phyloP scores from a whole-genome alignment of 768 basidiomycete genomes.

The Mycena olivaceomarginata region DNA sequence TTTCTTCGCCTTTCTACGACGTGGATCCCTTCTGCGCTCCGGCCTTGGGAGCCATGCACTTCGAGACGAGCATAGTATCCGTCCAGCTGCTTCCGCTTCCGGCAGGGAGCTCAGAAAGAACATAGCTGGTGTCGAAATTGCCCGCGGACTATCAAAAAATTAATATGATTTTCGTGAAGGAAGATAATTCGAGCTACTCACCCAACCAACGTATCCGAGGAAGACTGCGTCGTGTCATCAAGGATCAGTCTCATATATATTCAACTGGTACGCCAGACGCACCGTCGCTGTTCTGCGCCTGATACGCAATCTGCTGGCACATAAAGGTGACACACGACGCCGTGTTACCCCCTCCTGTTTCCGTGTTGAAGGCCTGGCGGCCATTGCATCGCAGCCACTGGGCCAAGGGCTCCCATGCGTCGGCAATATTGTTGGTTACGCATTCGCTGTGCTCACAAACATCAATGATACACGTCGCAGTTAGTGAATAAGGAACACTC shows the following conservation, averaged over 20 bases:
- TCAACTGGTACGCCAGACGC: neutral
- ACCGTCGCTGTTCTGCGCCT: slow-evolving; percentile 70
- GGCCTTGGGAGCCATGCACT: slow-evolving; percentile 53
- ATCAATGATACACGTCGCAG: neutral
- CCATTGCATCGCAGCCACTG: slow-evolving; percentile 69
- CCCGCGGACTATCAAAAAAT: slow-evolving; percentile 61
- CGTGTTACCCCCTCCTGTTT: slow-evolving; percentile 76
- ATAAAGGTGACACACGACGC: slow-evolving; percentile 66
- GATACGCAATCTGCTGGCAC: slow-evolving; percentile 67
- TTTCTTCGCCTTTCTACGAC: neutral
- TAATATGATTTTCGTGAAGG: neutral
- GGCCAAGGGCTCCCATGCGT: slow-evolving; percentile 65
- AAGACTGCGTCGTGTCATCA: slow-evolving; percentile 55
- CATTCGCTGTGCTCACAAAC: slow-evolving; percentile 59
- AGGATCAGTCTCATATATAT: neutral
- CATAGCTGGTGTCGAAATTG: slow-evolving; percentile 64
- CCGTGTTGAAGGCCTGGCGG: slow-evolving; percentile 75
- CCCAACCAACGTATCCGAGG: slow-evolving; percentile 75
- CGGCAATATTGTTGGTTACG: slow-evolving; percentile 71
- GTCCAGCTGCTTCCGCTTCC: slow-evolving; percentile 57
- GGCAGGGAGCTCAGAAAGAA: slow-evolving; percentile 58
- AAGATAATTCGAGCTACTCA: neutral
- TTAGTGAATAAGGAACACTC: slow-evolving; percentile 13
- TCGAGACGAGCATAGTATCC: slow-evolving; percentile 61
- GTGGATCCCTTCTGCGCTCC: slow-evolving; percentile 42